Conservation (phyloP, 2,329 filamentous ascomycete species). For the Leptographium flavum region DNA sequence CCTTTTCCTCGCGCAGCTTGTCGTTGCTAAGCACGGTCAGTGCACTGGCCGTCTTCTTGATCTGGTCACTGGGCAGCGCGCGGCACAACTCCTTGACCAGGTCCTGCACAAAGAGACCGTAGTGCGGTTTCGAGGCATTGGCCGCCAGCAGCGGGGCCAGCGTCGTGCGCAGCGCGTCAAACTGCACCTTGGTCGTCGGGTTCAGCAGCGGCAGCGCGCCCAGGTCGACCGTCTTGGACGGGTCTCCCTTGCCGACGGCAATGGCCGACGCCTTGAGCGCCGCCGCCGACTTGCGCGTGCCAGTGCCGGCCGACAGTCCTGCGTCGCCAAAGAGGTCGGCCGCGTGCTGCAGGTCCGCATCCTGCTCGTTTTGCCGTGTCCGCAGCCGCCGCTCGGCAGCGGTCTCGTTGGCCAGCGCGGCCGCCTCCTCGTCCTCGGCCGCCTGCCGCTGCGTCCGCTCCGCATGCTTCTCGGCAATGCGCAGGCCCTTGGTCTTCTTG, state of each 20-base stretch:
- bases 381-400: constrained; percentile 61
- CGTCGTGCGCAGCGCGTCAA: constrained; percentile 62
- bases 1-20: constrained; percentile 98
- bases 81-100: constrained; percentile 77
- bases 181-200: constrained; percentile 75
- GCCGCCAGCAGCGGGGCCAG: constrained; percentile 63
- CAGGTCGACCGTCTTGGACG: constrained; percentile 68
- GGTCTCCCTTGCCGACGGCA: constrained; percentile 56
- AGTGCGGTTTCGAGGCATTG: constrained; percentile 80
- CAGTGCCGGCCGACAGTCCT: constrained; percentile 51
- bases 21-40: constrained; percentile 89
- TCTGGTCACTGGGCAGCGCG: constrained; percentile 80
- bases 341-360: constrained; percentile 76
- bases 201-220: constrained; percentile 73
- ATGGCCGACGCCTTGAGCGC: constrained; percentile 43
- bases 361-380: constrained; percentile 67
- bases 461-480: constrained; percentile 66
- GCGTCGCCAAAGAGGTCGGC: constrained; percentile 80
- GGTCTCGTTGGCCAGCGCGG: constrained; percentile 59
- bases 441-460: constrained; percentile 37
- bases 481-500: constrained; percentile 80
- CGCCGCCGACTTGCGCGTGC: constrained; percentile 54
- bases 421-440: constrained; percentile 40
- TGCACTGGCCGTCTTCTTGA: constrained; percentile 85
- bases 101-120: constrained; percentile 79